Base-by-base conservation (phyloP, 164 flowering plant genomes). In the Pachysandra terminalis region DNA sequence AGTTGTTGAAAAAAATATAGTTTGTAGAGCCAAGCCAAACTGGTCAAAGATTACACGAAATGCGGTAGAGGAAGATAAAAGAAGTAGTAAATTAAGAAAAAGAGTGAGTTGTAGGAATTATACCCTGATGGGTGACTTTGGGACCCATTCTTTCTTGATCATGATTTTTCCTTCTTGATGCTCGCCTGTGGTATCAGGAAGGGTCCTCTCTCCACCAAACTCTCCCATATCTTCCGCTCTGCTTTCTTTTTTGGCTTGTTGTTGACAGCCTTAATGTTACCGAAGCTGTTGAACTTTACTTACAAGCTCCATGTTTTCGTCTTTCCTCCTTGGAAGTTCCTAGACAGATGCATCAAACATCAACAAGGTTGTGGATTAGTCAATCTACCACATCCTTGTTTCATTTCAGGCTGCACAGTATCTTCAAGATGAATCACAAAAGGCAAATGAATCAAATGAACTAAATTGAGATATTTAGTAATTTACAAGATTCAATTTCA, bases 91-190 rank as follows among this genome's bases (percentile, higher is more conserved):
- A 22, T 55, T 27, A 55, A 55, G 22, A 16, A 55, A 55, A 55
- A 55, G 25, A 55, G 1, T 12, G 51, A 45, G 51, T 45, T 45
- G 51, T 40, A 3, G 27, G 19, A 53, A 66, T 26, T 26, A 63
- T 81, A 86, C 90, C 86, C 73, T 79, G 57, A 55, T 28, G 16
- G 73, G 61, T 68, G 75, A 65, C 19, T 81, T 77, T 73, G 52
- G 77, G 72, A 70, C 76, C 74, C 59, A 14, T 68, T 63, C 71
- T 53, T 74, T 73, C 65, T 70, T 72, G 63, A 69, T 67, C 22
- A 54, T 24, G 24, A 35, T 65, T 52, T 76, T 57, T 52, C 71
- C 70, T 32, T 45, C 68, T 52, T 72, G 75, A 53, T 61, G 63
- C 63, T 74, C 67, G 41, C 59, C 58, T 22, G 13, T 61, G 56